Base-by-base conservation (phyloP, 208 protist species). In the Trypanosoma melophagium region DNA sequence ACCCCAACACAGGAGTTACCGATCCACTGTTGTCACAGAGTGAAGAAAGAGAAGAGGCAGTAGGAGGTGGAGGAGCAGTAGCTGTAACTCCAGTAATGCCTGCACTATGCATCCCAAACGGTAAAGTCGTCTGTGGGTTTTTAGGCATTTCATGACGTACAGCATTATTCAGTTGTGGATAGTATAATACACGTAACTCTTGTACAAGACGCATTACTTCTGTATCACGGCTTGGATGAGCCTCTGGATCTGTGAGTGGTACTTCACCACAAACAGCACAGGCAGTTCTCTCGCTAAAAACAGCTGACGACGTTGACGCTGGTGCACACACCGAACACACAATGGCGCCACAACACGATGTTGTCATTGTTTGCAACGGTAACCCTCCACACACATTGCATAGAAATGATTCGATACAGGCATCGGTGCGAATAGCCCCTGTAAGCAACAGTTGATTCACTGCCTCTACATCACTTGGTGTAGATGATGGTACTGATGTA, bases 301-400 rank as follows among this genome's bases (percentile, higher is more conserved):
- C 77, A 8, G 63, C 75, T 21, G 76, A 70, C 7, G 80, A 71
- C 1, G 76, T 77, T 7, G 80, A 80, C 2, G 77, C 83, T 14
- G 89, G 85, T 22, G 74, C 79, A 67, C 89, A 94, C 13, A 57
- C 47, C 24, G 73, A 44, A 66, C 89, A 94, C 35, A 94, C 19
- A 45, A 92, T 63, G 5, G 78, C 76, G n/a, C 83, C 89, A 60
- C 89, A 94, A 70, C 89, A 94, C 7, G 81, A 85, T 77, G 90
- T 89, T 31, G 89, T 94, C 1, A 90, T 68, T 50, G 84, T 91
- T 25, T 79, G 56, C 12, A 58, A 56, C 14, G 89, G 89, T 9
- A 94, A 60, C 1, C 66, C 66, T n/a, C 57, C 50, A 66, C 89
- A 94, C 57, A 80, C 74, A 19, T 52, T 54, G 58, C 89, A 94